A percentile compares a stretch with the other conserved stretches of the same genome.
phyloP scores from a whole-genome alignment of 148 eudicot species.

The Amaranthus cruentus region DNA sequence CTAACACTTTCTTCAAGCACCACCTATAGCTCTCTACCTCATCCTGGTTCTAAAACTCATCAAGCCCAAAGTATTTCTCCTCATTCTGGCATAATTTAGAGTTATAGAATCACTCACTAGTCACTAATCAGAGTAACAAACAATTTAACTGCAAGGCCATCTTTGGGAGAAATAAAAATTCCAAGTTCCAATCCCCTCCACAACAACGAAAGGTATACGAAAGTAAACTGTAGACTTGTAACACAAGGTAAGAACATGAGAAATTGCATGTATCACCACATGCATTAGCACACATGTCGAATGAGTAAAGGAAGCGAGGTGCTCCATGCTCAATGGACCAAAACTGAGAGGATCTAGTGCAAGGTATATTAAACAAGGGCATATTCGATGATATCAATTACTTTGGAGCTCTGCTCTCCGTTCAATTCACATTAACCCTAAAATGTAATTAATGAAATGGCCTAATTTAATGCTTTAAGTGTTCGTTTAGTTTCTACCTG shows the following conservation, averaged over 20 bases:
- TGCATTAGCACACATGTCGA: neutral
- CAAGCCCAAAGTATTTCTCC: too few species aligned
- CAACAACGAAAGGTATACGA: neutral
- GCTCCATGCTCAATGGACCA: neutral
- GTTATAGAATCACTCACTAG: too few species aligned
- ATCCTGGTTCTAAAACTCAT: too few species aligned
- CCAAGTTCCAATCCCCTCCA: neutral
- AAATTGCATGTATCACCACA: neutral
- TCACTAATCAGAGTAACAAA: too few species aligned
- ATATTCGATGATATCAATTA: neutral
- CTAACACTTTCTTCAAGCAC: too few species aligned
- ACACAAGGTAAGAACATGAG: neutral
- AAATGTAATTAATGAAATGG: constrained; percentile 2
- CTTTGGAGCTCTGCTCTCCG: neutral
- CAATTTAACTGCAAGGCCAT: neutral
- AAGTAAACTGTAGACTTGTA: neutral
- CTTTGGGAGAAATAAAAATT: neutral
- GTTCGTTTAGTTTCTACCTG: neutral
- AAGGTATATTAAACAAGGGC: neutral
- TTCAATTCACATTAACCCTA: constrained; percentile 7
- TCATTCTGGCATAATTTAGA: too few species aligned
- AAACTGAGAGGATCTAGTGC: neutral
- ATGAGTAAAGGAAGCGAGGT: neutral
- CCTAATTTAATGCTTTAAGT: neutral
- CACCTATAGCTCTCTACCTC: too few species aligned